These are phyloP conservation scores for Trametes sp. DNA, from an alignment of 1,284 basidiomycete genomes.

Conservation along the genomic window DNA sequence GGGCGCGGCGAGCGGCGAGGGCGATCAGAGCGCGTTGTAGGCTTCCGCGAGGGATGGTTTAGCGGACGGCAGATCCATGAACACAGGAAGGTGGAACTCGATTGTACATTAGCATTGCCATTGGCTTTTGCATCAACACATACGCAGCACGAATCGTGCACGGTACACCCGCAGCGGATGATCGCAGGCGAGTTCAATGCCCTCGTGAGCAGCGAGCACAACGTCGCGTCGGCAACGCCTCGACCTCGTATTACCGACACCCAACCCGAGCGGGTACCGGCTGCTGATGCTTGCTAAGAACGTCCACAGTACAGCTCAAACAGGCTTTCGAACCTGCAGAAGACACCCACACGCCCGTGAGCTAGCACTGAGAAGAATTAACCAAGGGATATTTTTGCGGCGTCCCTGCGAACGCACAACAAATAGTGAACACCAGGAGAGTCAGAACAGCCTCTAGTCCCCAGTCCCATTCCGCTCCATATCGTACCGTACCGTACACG, in stretches of 20 bases:
- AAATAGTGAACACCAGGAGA: slow-evolving; percentile 10
- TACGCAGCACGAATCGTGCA: no score
- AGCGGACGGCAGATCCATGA: neutral
- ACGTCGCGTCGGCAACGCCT: no score
- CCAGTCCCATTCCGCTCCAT: slow-evolving; percentile 11
- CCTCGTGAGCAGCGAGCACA: no score
- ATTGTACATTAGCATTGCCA: slow-evolving; percentile 8
- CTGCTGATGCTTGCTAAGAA: no score
- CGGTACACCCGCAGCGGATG: no score
- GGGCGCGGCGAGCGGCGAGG: slow-evolving; percentile 27
- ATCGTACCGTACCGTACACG: slow-evolving; percentile 21
- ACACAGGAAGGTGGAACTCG: neutral
- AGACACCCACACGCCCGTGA: neutral
- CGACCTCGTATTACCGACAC: no score
- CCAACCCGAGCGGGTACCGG: no score
- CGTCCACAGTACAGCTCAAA: no score
- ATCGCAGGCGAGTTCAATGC: no score
- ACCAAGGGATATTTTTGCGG: slow-evolving; percentile 22
- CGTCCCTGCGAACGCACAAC: slow-evolving; percentile 5
- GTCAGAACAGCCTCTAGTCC: neutral
- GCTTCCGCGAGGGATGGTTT: no score
- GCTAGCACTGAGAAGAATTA: slow-evolving; percentile 11
- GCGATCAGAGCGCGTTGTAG: slow-evolving; percentile 26
- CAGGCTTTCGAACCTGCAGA: no score
- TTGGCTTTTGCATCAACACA: no score